Evolutionary conservation across 2,329 filamentous ascomycete genomes (phyloP).

Genomic region (Chaetomiaceae sp.): DNA sequence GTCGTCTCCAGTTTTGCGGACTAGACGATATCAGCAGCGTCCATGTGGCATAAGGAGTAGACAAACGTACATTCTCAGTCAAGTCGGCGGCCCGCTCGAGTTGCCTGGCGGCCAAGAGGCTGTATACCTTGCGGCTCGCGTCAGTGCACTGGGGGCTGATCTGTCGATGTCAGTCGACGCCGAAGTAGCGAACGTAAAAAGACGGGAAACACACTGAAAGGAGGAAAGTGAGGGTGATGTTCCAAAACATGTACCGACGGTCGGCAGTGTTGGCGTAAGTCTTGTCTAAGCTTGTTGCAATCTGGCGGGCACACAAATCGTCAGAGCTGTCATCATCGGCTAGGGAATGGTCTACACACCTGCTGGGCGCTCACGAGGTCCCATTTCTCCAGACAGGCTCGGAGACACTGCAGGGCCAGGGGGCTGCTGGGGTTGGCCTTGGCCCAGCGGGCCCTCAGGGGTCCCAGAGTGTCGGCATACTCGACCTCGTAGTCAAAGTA

Average conservation of each 20-base stretch:
- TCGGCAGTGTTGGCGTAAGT: slow-evolving; percentile 46
- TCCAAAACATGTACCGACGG: slow-evolving; percentile 49
- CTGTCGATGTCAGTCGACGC: slow-evolving; percentile 32
- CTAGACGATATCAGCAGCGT: slow-evolving; percentile 14
- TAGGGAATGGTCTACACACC: slow-evolving; percentile 32
- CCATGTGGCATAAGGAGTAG: no score
- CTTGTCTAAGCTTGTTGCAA: slow-evolving; percentile 51
- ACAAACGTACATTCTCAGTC: slow-evolving; percentile 38
- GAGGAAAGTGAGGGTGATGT: slow-evolving; percentile 50
- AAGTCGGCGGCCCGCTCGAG: slow-evolving; percentile 47
- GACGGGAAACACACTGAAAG: slow-evolving; percentile 45
- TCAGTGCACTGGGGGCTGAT: slow-evolving; percentile 44
- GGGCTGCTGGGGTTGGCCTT: slow-evolving; percentile 49
- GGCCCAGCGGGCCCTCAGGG: slow-evolving; percentile 46
- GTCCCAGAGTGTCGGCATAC: slow-evolving; percentile 46
- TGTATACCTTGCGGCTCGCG: slow-evolving; percentile 49
- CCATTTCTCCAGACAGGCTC: slow-evolving; percentile 51
- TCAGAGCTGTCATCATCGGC: no score
- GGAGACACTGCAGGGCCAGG: slow-evolving; percentile 42
- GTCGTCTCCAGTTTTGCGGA: slow-evolving; percentile 28
- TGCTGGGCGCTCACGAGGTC: slow-evolving; percentile 55
- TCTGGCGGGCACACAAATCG: slow-evolving; percentile 34
- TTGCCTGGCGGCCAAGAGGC: slow-evolving; percentile 47
- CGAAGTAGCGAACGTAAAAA: no score
- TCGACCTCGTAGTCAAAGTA: slow-evolving; percentile 35